A percentile compares a stretch with the other conserved stretches of the same genome.
These are phyloP conservation scores for Suhomyces bolitotheri DNA, from an alignment of 1,139 yeast species.

Conservation along the genomic window DNA sequence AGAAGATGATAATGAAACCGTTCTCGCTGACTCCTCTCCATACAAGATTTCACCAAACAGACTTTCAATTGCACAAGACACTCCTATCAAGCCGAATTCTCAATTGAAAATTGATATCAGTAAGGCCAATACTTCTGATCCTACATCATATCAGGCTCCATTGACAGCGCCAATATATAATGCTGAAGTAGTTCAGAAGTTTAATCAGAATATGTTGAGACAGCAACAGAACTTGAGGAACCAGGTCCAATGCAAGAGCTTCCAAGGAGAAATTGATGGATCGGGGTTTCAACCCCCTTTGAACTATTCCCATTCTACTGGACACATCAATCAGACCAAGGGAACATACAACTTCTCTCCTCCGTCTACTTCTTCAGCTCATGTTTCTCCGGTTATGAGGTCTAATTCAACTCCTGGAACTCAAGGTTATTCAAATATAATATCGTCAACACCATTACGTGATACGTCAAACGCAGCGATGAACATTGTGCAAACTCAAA, in stretches of 20 bases:
- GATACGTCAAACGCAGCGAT: slow-evolving; percentile 1
- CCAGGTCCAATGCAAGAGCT: background rate
- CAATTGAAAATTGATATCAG: slow-evolving; percentile 23
- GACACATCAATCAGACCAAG: slow-evolving; percentile 15
- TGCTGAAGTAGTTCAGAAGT: slow-evolving; percentile 22
- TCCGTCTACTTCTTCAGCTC: slow-evolving; percentile 6
- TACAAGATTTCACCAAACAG: slow-evolving; percentile 24
- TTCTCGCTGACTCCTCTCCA: slow-evolving; percentile 44
- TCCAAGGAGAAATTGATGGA: background rate
- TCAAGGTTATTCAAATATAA: slow-evolving; percentile 1
- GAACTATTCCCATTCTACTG: slow-evolving; percentile 17
- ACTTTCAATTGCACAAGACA: slow-evolving; percentile 10
- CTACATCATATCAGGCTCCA: slow-evolving; percentile 26
- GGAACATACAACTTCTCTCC: slow-evolving; percentile 7
- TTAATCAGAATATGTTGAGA: slow-evolving; percentile 19
- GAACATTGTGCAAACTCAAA: slow-evolving; percentile 1
- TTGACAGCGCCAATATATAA: slow-evolving; percentile 40
- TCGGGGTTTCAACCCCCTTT: slow-evolving; percentile 11
- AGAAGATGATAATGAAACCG: slow-evolving; percentile 44
- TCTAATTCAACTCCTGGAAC: slow-evolving; percentile 6
- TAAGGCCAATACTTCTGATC: slow-evolving; percentile 17
- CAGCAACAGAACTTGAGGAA: slow-evolving; percentile 15
- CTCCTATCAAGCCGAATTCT: slow-evolving; percentile 13
- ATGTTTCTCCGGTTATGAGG: slow-evolving; percentile 7
- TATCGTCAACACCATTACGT: slow-evolving; percentile 10